Evolutionary conservation across 2,329 filamentous ascomycete species (phyloP).

Genomic region (Setomelanomma holmii): DNA sequence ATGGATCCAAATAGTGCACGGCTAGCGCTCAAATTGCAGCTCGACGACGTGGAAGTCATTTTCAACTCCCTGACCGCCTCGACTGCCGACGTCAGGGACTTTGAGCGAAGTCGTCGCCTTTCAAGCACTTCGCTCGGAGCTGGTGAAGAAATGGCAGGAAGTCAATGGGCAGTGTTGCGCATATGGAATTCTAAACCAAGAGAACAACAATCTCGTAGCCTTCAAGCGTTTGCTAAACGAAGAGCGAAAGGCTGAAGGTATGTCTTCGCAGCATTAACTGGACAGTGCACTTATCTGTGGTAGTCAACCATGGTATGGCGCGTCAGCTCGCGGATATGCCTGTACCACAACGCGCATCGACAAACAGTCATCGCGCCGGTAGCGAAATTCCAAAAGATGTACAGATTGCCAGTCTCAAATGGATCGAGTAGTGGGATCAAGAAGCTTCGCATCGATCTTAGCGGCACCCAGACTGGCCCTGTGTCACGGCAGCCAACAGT

Average conservation of each 20-base stretch:
- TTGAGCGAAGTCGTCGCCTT: constrained; percentile 6
- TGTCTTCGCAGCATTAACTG: not conserved
- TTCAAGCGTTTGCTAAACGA: constrained; percentile 12
- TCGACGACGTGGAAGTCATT: constrained; percentile 16
- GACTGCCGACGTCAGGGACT: not conserved
- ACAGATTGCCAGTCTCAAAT: too few relatives aligned
- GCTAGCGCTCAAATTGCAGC: constrained; percentile 16
- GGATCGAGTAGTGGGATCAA: not conserved
- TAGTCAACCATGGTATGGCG: constrained; percentile 20
- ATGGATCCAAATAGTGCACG: constrained; percentile 15
- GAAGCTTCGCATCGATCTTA: not conserved
- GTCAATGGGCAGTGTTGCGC: constrained; percentile 13
- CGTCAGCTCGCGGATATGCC: constrained; percentile 9
- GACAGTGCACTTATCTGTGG: not conserved
- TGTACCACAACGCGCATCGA: constrained; percentile 1
- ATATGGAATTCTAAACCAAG: constrained; percentile 8
- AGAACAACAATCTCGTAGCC: constrained; percentile 5
- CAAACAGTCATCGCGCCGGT: too few relatives aligned
- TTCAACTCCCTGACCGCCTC: constrained; percentile 3
- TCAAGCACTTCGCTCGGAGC: constrained; percentile 7
- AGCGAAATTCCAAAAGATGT: too few relatives aligned
- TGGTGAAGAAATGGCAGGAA: constrained; percentile 8
- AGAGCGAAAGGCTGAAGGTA: constrained; percentile 14
- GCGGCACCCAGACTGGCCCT: not conserved
- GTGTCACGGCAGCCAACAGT: not conserved